phyloP scores from a whole-genome alignment of 768 basidiomycete genomes.

The Leucogyrophana mollusca region DNA sequence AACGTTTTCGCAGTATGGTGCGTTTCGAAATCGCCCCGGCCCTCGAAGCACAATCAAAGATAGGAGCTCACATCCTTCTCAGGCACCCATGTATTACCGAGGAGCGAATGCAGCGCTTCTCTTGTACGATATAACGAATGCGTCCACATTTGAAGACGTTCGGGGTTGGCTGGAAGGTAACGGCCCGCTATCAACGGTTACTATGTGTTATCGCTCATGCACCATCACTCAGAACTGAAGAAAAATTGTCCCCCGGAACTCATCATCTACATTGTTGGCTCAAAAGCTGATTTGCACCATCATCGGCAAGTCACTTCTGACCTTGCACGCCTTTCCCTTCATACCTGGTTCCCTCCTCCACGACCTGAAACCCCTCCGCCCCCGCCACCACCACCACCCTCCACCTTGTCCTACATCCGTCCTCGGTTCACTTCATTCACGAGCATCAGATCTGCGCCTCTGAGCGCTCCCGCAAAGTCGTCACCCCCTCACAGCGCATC shows the following conservation, averaged over 20 bases:
- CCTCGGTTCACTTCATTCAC: conserved; percentile 38
- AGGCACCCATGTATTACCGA: conserved; percentile 97
- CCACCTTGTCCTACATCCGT: conserved; percentile 35
- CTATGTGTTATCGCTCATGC: neutral
- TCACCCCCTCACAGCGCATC: conserved; percentile 58
- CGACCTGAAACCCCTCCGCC: conserved; percentile 64
- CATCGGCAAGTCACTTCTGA: conserved; percentile 79
- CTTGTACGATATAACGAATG: conserved; percentile 94
- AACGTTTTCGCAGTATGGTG: conserved; percentile 89
- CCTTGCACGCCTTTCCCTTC: conserved; percentile 78
- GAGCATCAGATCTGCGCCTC: conserved; percentile 61
- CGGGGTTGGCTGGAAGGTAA: conserved; percentile 85
- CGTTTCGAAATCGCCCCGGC: conserved; percentile 18
- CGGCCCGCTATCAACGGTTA: neutral
- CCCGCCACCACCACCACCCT: conserved; percentile 54
- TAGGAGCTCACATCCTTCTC: conserved; percentile 11
- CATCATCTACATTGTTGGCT: conserved; percentile 93
- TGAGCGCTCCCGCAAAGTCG: conserved; percentile 42
- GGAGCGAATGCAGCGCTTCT: conserved; percentile 93
- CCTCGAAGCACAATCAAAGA: conserved; percentile 5
- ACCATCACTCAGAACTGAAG: conserved; percentile 64
- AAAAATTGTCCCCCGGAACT: conserved; percentile 87
- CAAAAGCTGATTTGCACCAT: conserved; percentile 79
- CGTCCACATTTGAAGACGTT: conserved; percentile 84
- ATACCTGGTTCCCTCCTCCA: conserved; percentile 87